phyloP scores from a whole-genome alignment of 768 basidiomycete species.

The Kwoniella dejecticola region DNA sequence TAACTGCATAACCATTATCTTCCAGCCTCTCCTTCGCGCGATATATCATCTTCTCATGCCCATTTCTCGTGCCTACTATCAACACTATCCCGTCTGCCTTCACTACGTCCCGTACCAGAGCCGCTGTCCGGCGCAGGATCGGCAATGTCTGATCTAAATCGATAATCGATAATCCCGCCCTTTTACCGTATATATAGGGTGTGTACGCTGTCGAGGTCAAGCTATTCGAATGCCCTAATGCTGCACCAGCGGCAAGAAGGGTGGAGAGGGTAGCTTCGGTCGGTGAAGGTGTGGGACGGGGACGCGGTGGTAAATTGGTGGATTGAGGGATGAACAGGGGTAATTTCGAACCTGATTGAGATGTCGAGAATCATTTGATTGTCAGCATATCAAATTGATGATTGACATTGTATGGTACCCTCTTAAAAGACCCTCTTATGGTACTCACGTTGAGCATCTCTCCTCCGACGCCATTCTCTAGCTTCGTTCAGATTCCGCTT shows the following conservation, averaged over 20 bases:
- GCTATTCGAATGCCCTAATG: constrained; percentile 78
- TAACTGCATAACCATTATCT: constrained; percentile 77
- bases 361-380: not conserved
- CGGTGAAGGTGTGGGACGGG: constrained; percentile 53
- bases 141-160: constrained; percentile 93
- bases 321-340: constrained; percentile 28
- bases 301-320: constrained; percentile 13
- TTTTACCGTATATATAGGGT: constrained; percentile 89
- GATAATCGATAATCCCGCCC: constrained; percentile 86
- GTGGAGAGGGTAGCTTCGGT: constrained; percentile 78
- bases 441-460: constrained; percentile 31
- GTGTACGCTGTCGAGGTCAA: constrained; percentile 86
- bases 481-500: constrained; percentile 47
- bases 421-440: too few species aligned
- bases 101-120: constrained; percentile 79
- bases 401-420: too few species aligned
- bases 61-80: constrained; percentile 74
- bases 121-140: constrained; percentile 84
- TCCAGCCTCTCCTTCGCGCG: constrained; percentile 79
- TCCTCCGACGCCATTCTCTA: constrained; percentile 37
- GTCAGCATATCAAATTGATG: not conserved
- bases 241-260: constrained; percentile 87
- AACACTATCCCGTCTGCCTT: constrained; percentile 79
- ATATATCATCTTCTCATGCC: constrained; percentile 67
- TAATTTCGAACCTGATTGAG: constrained; percentile 7